Percentiles rank a stretch among this genome's conserved stretches.
Evolutionary conservation across 2,329 filamentous ascomycete genomes (phyloP).

Genomic region (Neonectria hederae): DNA sequence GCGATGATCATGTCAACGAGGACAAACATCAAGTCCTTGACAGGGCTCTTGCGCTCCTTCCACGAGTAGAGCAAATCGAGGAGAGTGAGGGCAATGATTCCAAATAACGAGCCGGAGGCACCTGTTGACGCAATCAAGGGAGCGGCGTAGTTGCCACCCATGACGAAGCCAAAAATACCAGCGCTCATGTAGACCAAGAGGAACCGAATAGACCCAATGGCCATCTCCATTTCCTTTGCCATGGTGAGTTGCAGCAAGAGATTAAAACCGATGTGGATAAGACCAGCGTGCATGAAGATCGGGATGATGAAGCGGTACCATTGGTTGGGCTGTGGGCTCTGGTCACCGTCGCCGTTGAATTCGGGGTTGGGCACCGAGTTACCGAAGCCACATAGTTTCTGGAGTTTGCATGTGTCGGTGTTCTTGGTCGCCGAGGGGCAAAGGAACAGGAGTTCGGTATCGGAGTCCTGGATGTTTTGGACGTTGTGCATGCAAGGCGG

Average conservation of each 20-base stretch:
- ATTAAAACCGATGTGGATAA: constrained; percentile 97
- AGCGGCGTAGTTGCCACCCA: constrained; percentile 92
- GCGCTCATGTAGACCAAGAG: constrained; percentile 88
- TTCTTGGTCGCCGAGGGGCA: constrained; percentile 82
- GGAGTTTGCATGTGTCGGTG: constrained; percentile 73
- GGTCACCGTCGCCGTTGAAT: constrained; percentile 60
- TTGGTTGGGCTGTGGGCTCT: constrained; percentile 79
- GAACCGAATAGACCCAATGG: constrained; percentile 89
- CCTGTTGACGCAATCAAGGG: constrained; percentile 85
- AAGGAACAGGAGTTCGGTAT: constrained; percentile 68
- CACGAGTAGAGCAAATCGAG: constrained; percentile 95
- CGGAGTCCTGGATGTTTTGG: constrained; percentile 66
- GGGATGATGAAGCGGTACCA: constrained; percentile 97
- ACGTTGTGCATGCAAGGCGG: constrained; percentile 94
- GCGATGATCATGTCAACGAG: constrained; percentile 86
- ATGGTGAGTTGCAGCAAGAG: constrained; percentile 90
- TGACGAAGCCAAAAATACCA: constrained; percentile 94
- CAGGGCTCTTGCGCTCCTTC: constrained; percentile 78
- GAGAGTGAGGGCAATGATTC: constrained; percentile 86
- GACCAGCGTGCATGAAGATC: constrained; percentile 93
- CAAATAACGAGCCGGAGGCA: constrained; percentile 90
- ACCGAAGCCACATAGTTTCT: constrained; percentile 83
- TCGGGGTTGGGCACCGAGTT: constrained; percentile 72
- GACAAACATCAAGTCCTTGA: constrained; percentile 88
- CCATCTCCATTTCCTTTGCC: constrained; percentile 89